These are phyloP conservation scores for Clonostachys chloroleuca DNA, from an alignment of 2,329 filamentous ascomycete genomes.

Conservation along the genomic window DNA sequence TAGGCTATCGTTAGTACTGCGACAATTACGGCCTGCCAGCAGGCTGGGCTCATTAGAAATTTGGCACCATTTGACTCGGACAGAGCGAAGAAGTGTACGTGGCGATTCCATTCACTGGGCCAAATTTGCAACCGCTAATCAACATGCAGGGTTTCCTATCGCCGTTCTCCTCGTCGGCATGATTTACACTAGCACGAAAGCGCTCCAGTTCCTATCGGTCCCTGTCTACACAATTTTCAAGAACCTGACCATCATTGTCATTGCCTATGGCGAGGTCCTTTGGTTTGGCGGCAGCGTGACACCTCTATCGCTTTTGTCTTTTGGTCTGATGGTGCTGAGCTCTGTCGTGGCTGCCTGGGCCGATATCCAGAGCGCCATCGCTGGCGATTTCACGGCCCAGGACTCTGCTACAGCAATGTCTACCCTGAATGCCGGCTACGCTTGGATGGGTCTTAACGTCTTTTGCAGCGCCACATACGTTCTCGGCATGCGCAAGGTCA, in stretches of 20 bases:
- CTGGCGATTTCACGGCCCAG: slow-evolving; percentile 48
- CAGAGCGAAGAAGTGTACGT: slow-evolving; percentile 87
- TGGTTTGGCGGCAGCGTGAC: slow-evolving; percentile 97
- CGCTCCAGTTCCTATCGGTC: slow-evolving; percentile 92
- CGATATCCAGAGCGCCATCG: slow-evolving; percentile 83
- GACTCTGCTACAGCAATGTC: slow-evolving; percentile 74
- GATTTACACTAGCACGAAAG: slow-evolving; percentile 98
- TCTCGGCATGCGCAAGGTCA: slow-evolving; percentile 93
- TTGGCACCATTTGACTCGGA: slow-evolving; percentile 77
- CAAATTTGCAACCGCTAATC: slow-evolving; percentile 8
- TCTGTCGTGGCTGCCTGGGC: slow-evolving; percentile 96
- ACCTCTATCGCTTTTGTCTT: slow-evolving; percentile 82
- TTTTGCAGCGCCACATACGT: slow-evolving; percentile 89
- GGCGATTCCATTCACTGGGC: neutral
- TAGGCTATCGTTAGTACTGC: slow-evolving; percentile 86
- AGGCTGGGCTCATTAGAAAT: slow-evolving; percentile 75
- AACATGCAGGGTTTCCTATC: slow-evolving; percentile 85
- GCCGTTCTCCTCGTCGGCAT: slow-evolving; percentile 94
- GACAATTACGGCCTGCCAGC: slow-evolving; percentile 80
- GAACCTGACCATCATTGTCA: slow-evolving; percentile 98
- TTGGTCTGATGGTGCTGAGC: slow-evolving; percentile 93
- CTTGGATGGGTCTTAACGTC: slow-evolving; percentile 98
- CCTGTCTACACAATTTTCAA: slow-evolving; percentile 99
- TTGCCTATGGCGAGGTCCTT: slow-evolving; percentile 95
- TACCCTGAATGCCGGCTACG: slow-evolving; percentile 88